A percentile compares a stretch with the other conserved stretches of the same genome.
Evolutionary conservation across 805 yeast genomes (phyloP).

Genomic region (Ogataea allantospora): DNA sequence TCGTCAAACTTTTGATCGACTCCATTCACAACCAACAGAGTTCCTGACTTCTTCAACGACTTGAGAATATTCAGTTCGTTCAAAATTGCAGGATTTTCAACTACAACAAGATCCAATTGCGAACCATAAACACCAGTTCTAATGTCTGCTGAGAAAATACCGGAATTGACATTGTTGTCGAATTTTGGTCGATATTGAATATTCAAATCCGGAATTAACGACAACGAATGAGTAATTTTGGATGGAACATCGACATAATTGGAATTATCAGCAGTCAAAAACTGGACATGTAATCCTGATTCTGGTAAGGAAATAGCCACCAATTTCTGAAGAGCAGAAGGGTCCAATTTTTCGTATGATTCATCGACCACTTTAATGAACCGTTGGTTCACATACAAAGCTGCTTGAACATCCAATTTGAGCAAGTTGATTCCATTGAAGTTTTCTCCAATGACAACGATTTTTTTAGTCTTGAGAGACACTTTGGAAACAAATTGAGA

Average conservation of each 20-base stretch:
- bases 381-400: constrained; percentile 54
- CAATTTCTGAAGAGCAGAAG: constrained; percentile 34
- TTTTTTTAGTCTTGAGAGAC: constrained; percentile 54
- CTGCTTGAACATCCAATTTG: constrained; percentile 70
- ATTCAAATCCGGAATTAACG: constrained; percentile 54
- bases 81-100: constrained; percentile 59
- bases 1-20: constrained; percentile 40
- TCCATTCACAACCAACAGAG: constrained; percentile 44
- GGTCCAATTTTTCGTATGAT: constrained; percentile 35
- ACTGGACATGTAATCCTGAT: constrained; percentile 45
- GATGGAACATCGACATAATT: constrained; percentile 55
- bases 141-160: constrained; percentile 69
- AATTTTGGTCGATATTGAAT: constrained; percentile 61
- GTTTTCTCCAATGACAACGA: constrained; percentile 68
- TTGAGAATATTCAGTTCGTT: constrained; percentile 60
- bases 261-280: constrained; percentile 71
- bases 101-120: constrained; percentile 60
- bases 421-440: constrained; percentile 41
- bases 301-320: constrained; percentile 18
- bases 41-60: constrained; percentile 54
- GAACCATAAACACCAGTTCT: constrained; percentile 41
- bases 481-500: constrained; percentile 56
- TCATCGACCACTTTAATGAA: constrained; percentile 51
- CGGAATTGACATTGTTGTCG: constrained; percentile 74
- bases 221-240: constrained; percentile 64